A percentile compares a stretch with the other conserved stretches of the same genome.
phyloP scores from a whole-genome alignment of 176 grass and related monocot genomes.

The Lolium rigidum region DNA sequence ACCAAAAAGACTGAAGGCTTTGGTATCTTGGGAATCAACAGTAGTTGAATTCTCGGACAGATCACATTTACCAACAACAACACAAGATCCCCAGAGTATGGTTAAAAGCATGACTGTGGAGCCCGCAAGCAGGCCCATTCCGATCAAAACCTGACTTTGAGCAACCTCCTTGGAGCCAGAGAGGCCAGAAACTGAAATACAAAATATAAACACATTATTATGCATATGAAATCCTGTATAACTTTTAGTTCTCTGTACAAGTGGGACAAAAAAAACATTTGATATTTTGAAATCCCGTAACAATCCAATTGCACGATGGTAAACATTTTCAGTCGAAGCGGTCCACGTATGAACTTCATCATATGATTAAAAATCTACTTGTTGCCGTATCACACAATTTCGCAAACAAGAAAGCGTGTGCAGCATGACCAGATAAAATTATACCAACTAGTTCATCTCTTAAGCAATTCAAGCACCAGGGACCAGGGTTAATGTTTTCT shows the following conservation, averaged over 20 bases:
- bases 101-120: constrained; percentile 93
- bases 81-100: constrained; percentile 86
- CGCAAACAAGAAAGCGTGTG: too few relatives aligned
- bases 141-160: constrained; percentile 92
- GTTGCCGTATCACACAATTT: too few relatives aligned
- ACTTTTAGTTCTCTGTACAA: background rate
- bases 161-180: constrained; percentile 88
- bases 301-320: background rate
- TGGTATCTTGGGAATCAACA: constrained; percentile 67
- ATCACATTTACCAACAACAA: constrained; percentile 87
- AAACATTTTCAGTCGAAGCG: background rate
- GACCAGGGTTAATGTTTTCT: background rate
- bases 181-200: constrained; percentile 79
- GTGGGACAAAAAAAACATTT: background rate
- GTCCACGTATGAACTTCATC: background rate
- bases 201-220: background rate
- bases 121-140: constrained; percentile 93
- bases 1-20: constrained; percentile 78
- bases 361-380: too few relatives aligned
- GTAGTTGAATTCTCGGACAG: constrained; percentile 63
- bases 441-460: too few relatives aligned
- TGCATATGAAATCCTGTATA: background rate
- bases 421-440: too few relatives aligned
- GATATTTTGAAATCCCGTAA: too few relatives aligned
- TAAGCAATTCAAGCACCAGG: background rate